phyloP scores from a whole-genome alignment of 2,329 filamentous ascomycete genomes.

The Fusarium nisikadoi region DNA sequence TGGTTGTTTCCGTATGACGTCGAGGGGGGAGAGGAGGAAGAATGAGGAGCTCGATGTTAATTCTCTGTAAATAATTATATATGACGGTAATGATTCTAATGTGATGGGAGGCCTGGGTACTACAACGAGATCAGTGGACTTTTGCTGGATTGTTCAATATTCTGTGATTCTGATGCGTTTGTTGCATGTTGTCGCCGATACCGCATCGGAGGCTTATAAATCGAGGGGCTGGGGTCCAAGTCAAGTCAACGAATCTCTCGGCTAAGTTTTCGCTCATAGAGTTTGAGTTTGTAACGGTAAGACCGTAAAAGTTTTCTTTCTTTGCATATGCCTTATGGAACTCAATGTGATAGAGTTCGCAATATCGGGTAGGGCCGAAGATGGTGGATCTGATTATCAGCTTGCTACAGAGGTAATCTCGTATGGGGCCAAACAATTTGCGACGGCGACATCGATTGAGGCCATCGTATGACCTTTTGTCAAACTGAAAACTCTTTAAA shows the following conservation, averaged over 20 bases:
- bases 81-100: background rate
- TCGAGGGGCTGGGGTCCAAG: background rate
- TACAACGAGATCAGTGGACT: background rate
- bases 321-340: background rate
- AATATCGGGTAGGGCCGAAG: background rate
- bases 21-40: background rate
- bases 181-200: background rate
- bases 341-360: background rate
- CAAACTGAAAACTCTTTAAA: background rate
- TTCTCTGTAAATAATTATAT: background rate
- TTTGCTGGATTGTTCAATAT: background rate
- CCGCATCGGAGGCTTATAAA: background rate
- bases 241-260: background rate
- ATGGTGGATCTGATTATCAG: background rate
- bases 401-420: background rate
- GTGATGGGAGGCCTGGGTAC: background rate
- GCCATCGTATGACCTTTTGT: background rate
- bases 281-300: background rate
- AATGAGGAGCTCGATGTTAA: background rate
- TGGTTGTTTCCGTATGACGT: constrained; percentile 23
- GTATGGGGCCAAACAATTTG: background rate
- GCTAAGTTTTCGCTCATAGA: background rate
- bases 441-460: background rate
- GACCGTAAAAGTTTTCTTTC: background rate
- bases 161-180: background rate